Base-by-base conservation (phyloP, 2,329 filamentous ascomycete genomes). In the Colletotrichum lini region DNA sequence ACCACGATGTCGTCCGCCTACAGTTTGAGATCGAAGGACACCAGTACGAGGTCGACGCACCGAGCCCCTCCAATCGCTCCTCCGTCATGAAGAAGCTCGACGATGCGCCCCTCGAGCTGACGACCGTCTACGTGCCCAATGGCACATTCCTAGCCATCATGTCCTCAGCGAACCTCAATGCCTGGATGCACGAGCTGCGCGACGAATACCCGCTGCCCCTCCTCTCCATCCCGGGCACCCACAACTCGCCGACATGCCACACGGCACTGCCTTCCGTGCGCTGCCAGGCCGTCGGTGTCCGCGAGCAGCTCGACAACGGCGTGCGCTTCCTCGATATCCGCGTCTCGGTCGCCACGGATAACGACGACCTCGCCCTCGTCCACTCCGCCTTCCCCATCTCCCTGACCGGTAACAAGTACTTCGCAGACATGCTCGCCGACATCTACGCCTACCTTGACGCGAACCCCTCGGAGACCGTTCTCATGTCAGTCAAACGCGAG, bases 271-370 rank as follows among this genome's bases (percentile, higher is more conserved):
- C 96, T 1, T 97, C 94, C 1, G 96, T 98, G 47, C 93, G 96
- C 49, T 98, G 96, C 82, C 96, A 99, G 83, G 92, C 93, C 44
- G 94, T 95, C 21, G 86, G 89, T 72, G 87, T 97, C 6, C 85
- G 87, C 59, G 90, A 92, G 64, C 96, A 99, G 82, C 90, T 99
- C 38, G 86, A 91, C 67, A 96, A 98, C 79, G 96, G 96, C 38
- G 93, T 98, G 56, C 94, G 96, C 62, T 98, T 98, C 86, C 91
- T 99, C 75, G 96, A 99, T 80, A 90, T 99, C 73, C 91, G 96
- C 62, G 93, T 98, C 66, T 86, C 83, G 45, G 85, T 83, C 66
- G 83, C 78, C 74, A 74, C 80, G 45, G 85, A 86, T 73, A 89
- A 89, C 74, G 90, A 94, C 78, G 87, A 89, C 50, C 87, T 98